These are phyloP conservation scores for Pythium monospermum DNA, from an alignment of 352 stramenopile species.

Conservation along the genomic window DNA sequence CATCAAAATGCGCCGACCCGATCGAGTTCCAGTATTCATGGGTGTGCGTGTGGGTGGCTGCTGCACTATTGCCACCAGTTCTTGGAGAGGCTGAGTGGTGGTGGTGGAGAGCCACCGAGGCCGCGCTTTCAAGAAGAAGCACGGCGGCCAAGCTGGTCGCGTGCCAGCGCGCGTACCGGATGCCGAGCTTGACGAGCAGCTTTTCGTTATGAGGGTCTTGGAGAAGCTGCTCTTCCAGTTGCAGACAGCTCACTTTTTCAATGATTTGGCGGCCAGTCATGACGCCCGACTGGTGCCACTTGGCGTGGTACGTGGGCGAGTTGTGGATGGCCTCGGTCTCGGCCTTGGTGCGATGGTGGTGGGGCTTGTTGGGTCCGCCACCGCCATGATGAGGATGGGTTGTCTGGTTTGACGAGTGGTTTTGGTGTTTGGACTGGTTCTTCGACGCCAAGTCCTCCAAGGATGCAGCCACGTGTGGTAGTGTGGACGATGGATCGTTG, in stretches of 20 bases:
- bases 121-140: slow-evolving; percentile 51
- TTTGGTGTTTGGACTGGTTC: not conserved
- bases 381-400: not conserved
- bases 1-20: slow-evolving; percentile 54
- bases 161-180: slow-evolving; percentile 52
- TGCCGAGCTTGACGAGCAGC: slow-evolving; percentile 49
- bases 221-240: slow-evolving; percentile 61
- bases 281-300: slow-evolving; percentile 60
- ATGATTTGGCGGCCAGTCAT: slow-evolving; percentile 38
- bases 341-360: slow-evolving; percentile 7
- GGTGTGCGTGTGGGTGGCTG: slow-evolving; percentile 24
- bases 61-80: no score
- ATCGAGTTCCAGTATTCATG: slow-evolving; percentile 71
- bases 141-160: slow-evolving; percentile 49
- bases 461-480: no score
- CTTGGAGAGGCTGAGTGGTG: no score
- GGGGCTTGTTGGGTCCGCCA: not conserved
- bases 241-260: slow-evolving; percentile 63
- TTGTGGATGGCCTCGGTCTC: slow-evolving; percentile 3
- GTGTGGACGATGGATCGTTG: no score
- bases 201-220: slow-evolving; percentile 31
- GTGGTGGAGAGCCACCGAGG: slow-evolving; percentile 38
- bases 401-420: not conserved
- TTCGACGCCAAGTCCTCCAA: no score
- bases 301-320: slow-evolving; percentile 46